Evolutionary conservation across 2,329 filamentous ascomycete species (phyloP), one percentile per base, ranked within the genome.

Genomic region (Exutisphaerella laricina): DNA sequence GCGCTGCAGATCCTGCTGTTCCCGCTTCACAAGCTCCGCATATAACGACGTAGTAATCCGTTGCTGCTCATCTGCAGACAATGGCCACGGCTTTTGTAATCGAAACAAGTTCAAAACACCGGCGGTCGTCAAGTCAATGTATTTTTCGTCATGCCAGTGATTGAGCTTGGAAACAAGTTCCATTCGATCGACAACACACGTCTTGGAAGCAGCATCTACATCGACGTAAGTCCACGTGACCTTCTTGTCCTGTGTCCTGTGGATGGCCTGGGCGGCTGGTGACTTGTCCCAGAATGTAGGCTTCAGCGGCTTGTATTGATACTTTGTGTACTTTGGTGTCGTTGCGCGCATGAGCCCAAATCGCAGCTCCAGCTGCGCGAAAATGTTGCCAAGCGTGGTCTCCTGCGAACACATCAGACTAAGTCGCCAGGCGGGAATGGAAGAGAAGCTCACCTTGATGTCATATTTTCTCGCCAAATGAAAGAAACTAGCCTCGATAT

Each of bases 341-440:
- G 70, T 73, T 12, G 72, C 77, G 16, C 79, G 70, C 21, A 82
- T 66, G 0, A 81, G 64, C 0, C 66, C 66, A 46, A 78, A 80
- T 2, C 71, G 72, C 4, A 82, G 65, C 54, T 83, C 79, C 1
- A 83, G 63, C n/a, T 75, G 71, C 0, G 78, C 76, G 39, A 79
- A 78, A 12, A 82, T 70, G 38, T 76, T 73, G 28, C 64, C 63
- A 4, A 81, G 62, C 0, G 73, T 67, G 2, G 62, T 73, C 17
- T 34, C 12, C 45, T 55, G 29, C 30, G 5, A 21, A 5, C 6
- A 4, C 20, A 46, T 20, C 45, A 43, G 10, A 41, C 16, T 13
- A 16, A 28, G 10, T 25, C 7, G 17, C 7, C 17, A 21, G 10
- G 18, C 3, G 16, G 9, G 4, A 12, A n/a, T 12, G 13, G 38